Percentiles rank a stretch among this genome's conserved stretches.
Evolutionary conservation across 2,329 filamentous ascomycete species (phyloP).

Genomic region (Talaromyces sp.): DNA sequence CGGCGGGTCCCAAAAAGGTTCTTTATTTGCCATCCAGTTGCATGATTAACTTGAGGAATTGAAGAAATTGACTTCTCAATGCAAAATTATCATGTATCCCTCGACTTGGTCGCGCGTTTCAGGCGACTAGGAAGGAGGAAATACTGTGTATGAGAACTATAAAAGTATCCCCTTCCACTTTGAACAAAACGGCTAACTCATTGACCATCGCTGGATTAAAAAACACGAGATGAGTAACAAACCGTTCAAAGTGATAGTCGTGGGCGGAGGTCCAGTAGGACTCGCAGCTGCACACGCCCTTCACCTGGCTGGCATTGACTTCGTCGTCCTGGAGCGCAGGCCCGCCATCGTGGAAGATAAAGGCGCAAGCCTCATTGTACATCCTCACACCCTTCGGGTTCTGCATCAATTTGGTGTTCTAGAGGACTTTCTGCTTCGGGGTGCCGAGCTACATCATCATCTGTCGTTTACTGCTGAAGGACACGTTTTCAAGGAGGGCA

Average conservation of each 20-base stretch:
- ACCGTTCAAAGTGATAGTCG: conserved; percentile 22
- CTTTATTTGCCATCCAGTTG: not conserved
- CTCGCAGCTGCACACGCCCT: conserved; percentile 15
- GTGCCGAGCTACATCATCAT: conserved; percentile 8
- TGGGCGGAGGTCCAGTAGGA: conserved; percentile 17
- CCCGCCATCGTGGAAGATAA: conserved; percentile 18
- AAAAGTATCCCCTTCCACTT: not conserved
- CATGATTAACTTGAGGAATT: not conserved
- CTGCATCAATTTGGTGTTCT: conserved; percentile 29
- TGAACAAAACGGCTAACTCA: not conserved
- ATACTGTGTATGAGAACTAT: not conserved
- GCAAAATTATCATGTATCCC: not conserved
- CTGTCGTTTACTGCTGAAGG: conserved; percentile 10
- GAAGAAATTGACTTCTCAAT: not conserved
- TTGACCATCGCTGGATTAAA: not conserved
- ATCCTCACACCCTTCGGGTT: conserved; percentile 17
- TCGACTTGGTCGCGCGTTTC: not conserved
- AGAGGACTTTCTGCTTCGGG: not conserved
- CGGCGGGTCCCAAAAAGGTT: no score
- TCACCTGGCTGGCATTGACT: conserved; percentile 25
- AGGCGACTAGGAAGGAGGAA: not conserved
- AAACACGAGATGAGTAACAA: not conserved
- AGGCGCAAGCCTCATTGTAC: conserved; percentile 25
- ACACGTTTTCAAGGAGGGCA: conserved; percentile 7
- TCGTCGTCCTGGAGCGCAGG: conserved; percentile 28